Conservation (phyloP, 371 early-diverging fungal species). For the Mucor lusitanicus region DNA sequence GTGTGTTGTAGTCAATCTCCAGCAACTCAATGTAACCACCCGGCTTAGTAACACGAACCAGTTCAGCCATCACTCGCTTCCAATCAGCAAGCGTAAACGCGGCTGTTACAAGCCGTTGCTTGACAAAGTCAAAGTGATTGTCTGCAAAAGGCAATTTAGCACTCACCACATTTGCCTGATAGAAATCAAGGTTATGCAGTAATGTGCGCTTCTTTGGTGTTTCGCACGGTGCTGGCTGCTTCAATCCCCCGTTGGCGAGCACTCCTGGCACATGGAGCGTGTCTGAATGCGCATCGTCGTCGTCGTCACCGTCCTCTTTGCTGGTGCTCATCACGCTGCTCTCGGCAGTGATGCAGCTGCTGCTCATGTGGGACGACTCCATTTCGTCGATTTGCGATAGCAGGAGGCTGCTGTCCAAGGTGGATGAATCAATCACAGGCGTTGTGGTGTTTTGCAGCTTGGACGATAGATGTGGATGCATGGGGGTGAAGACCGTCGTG, state of each 20-base stretch:
- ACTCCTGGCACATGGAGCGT: neutral
- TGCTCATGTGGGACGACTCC: neutral
- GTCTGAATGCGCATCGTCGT: neutral
- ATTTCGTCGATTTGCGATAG: neutral
- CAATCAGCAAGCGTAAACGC: constrained; percentile 26
- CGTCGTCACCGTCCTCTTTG: neutral
- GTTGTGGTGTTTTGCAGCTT: constrained; percentile 12
- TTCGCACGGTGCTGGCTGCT: neutral
- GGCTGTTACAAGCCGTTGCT: constrained; percentile 23
- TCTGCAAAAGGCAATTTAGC: constrained; percentile 30
- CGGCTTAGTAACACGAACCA: constrained; percentile 28
- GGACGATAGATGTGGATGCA: constrained; percentile 22
- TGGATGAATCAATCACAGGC: neutral
- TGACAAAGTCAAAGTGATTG: constrained; percentile 35
- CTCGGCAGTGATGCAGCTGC: neutral
- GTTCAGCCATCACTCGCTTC: constrained; percentile 20
- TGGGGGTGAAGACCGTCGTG: constrained; percentile 12
- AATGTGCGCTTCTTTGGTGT: constrained; percentile 3
- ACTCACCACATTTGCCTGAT: constrained; percentile 17
- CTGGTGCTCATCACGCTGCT: neutral
- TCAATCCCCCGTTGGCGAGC: neutral
- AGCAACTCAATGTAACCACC: constrained; percentile 42
- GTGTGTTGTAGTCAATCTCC: constrained; percentile 28
- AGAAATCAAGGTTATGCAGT: constrained; percentile 32
- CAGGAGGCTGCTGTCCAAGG: neutral